Conservation (phyloP, 345 rosid genomes). For the Cochlearia excelsa region DNA sequence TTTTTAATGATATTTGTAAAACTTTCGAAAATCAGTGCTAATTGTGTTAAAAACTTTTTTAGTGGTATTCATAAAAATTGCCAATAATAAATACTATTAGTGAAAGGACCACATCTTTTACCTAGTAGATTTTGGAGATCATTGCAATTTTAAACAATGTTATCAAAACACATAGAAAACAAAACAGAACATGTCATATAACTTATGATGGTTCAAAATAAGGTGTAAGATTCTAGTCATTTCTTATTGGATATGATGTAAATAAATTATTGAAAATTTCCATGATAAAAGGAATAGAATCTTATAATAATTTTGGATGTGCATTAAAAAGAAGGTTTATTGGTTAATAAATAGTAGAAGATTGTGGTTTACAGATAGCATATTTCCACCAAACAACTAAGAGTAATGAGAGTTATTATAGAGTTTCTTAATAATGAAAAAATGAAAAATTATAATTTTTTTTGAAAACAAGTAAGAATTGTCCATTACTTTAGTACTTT, state of each 20-base stretch:
- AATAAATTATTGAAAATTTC: not conserved
- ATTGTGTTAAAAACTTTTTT: constrained; percentile 7
- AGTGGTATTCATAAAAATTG: too few relatives aligned
- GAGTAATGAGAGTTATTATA: not conserved
- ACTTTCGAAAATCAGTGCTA: too few relatives aligned
- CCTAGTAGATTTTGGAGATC: constrained; percentile 15
- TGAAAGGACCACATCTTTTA: constrained; percentile 12
- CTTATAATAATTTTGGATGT: not conserved
- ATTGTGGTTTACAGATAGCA: constrained; percentile 25
- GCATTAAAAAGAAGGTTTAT: constrained; percentile 12
- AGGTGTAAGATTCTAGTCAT: constrained; percentile 18
- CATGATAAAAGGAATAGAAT: not conserved
- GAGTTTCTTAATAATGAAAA: not conserved
- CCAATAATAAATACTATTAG: too few relatives aligned
- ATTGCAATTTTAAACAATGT: constrained; percentile 17
- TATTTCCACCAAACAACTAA: constrained; percentile 4
- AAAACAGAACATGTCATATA: constrained; percentile 1
- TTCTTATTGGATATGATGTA: constrained; percentile 19
- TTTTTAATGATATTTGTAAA: too few relatives aligned
- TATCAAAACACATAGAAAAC: constrained; percentile 5
- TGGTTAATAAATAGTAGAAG: constrained; percentile 14
- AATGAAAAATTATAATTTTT: not conserved
- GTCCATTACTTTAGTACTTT: too few relatives aligned
- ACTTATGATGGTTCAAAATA: constrained; percentile 11
- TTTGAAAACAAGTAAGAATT: too few relatives aligned